Percentiles rank a stretch among this genome's conserved stretches.
These are phyloP conservation scores for Crotalaria pallida DNA, from an alignment of 306 rosid genomes.

Conservation along the genomic window DNA sequence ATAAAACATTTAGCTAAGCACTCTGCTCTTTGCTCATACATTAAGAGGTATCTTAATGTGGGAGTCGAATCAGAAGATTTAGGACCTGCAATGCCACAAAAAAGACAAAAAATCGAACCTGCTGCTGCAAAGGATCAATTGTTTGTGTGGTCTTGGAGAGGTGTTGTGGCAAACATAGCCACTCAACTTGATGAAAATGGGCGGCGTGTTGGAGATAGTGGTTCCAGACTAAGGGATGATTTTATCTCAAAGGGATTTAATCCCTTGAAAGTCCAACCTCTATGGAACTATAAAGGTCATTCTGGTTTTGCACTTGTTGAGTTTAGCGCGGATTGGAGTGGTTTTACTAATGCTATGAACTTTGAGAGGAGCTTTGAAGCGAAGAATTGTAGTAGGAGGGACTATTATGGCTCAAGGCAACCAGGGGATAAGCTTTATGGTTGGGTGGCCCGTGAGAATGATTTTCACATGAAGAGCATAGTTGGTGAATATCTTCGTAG, in stretches of 20 bases:
- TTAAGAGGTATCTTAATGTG: slow-evolving; percentile 32
- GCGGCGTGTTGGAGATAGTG: slow-evolving; percentile 54
- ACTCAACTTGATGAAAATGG: slow-evolving; percentile 46
- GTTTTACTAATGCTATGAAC: slow-evolving; percentile 58
- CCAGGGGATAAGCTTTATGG: slow-evolving; percentile 50
- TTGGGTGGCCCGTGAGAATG: slow-evolving; percentile 50
- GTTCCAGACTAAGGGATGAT: slow-evolving; percentile 54
- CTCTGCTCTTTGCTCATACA: slow-evolving; percentile 45
- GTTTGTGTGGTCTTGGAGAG: slow-evolving; percentile 73
- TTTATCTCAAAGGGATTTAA: slow-evolving; percentile 52
- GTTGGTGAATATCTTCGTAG: slow-evolving; percentile 29
- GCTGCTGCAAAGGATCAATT: slow-evolving; percentile 17
- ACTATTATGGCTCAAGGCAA: slow-evolving; percentile 10
- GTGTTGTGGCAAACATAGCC: slow-evolving; percentile 55
- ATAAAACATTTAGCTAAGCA: slow-evolving; percentile 50
- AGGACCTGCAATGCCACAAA: neutral
- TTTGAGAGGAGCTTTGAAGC: slow-evolving; percentile 59
- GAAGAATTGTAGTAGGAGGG: slow-evolving; percentile 47
- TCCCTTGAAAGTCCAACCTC: slow-evolving; percentile 57
- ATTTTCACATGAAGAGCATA: slow-evolving; percentile 8
- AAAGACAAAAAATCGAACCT: neutral
- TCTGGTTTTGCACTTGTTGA: slow-evolving; percentile 65
- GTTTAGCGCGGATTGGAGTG: slow-evolving; percentile 59
- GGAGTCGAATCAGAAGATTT: neutral
- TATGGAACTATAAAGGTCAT: slow-evolving; percentile 67